Conservation (phyloP, 2,329 filamentous ascomycete genomes). For the Eutypa lata region DNA sequence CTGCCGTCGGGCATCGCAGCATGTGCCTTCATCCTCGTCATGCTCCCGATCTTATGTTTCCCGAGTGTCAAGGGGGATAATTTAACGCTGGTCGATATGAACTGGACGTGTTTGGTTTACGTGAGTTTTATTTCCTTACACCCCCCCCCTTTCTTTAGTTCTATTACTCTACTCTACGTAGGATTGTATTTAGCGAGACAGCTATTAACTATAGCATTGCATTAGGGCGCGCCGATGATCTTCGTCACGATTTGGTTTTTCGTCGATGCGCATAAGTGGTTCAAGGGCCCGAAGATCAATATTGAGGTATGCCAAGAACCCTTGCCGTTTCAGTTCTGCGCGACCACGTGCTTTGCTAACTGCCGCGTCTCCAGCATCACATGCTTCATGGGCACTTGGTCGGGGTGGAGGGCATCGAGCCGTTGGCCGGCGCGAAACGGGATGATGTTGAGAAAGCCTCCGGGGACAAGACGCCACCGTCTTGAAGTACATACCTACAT, state of each 20-base stretch:
- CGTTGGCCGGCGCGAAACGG: constrained; percentile 6
- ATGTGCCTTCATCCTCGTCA: constrained; percentile 58
- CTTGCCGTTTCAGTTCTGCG: no score
- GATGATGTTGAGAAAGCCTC: constrained; percentile 22
- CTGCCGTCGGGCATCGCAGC: constrained; percentile 55
- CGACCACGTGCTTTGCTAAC: background rate
- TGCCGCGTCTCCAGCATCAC: constrained; percentile 17
- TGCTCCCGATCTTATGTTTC: constrained; percentile 67
- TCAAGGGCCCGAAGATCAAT: constrained; percentile 68
- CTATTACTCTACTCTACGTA: no score
- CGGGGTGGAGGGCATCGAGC: constrained; percentile 15
- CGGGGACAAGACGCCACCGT: constrained; percentile 11
- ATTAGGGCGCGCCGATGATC: constrained; percentile 58
- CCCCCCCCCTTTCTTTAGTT: background rate
- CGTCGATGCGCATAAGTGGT: constrained; percentile 63
- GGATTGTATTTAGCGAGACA: background rate
- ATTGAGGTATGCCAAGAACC: constrained; percentile 39
- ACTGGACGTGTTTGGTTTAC: constrained; percentile 65
- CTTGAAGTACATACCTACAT: background rate
- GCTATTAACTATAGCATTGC: background rate
- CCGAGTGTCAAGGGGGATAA: constrained; percentile 55
- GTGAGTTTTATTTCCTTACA: constrained; percentile 14
- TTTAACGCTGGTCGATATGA: constrained; percentile 54
- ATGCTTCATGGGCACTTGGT: constrained; percentile 21
- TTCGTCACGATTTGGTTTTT: constrained; percentile 60